Conservation (phyloP, 1,284 basidiomycete genomes). For the Cryptococcus depauperatus region DNA sequence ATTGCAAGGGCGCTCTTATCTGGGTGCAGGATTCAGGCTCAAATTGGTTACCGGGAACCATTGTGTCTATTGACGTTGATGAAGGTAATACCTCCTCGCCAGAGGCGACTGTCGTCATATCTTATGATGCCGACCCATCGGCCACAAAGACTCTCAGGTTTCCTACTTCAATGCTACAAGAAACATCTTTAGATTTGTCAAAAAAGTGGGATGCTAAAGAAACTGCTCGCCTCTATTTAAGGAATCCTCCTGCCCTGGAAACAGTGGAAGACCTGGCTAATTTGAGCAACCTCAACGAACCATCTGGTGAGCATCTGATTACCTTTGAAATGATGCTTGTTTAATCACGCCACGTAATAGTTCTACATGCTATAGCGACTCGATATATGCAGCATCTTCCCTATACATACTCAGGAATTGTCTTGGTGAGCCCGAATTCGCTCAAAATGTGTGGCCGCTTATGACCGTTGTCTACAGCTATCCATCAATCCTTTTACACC, state of each 20-base stretch:
- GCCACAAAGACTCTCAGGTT: constrained; percentile 33
- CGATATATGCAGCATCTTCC: constrained; percentile 95
- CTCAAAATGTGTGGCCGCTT: background rate
- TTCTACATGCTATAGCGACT: constrained; percentile 93
- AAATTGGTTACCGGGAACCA: constrained; percentile 44
- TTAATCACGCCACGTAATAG: constrained; percentile 46
- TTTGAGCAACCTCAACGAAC: constrained; percentile 95
- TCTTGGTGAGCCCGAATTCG: constrained; percentile 35
- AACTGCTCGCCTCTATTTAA: constrained; percentile 70
- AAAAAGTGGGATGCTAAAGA: constrained; percentile 24
- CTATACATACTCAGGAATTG: constrained; percentile 96
- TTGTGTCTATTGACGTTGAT: constrained; percentile 28
- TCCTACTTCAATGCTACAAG: constrained; percentile 29
- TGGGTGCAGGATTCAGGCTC: constrained; percentile 42
- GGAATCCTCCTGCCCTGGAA: constrained; percentile 93
- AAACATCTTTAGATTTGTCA: constrained; percentile 15
- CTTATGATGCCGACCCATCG: constrained; percentile 22
- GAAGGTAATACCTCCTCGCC: constrained; percentile 18
- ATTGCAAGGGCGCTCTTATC: constrained; percentile 43
- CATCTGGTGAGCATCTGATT: constrained; percentile 60
- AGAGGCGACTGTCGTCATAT: constrained; percentile 32
- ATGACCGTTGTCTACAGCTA: constrained; percentile 49
- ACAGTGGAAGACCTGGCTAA: constrained; percentile 97
- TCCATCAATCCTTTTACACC: constrained; percentile 98
- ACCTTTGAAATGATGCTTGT: background rate